Evolutionary conservation across 345 rosid genomes (phyloP).

Genomic region (Lagerstroemia speciosa): DNA sequence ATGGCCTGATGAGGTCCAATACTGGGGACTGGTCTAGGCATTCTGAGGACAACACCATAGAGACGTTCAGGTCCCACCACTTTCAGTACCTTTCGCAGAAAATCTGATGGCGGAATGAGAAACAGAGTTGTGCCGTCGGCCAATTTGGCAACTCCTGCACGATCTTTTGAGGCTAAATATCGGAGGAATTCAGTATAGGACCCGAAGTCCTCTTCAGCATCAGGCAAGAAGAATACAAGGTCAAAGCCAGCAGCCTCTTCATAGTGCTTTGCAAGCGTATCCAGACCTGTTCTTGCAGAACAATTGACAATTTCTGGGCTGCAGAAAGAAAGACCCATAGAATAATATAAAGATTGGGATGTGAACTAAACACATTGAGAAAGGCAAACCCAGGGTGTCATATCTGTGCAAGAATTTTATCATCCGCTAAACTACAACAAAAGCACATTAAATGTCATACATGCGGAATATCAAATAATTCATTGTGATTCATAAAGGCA

Average conservation of each 20-base stretch:
- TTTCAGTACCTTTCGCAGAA: conserved; percentile 67
- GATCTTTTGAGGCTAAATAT: conserved; percentile 78
- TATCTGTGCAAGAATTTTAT: not conserved
- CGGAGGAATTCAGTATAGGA: conserved; percentile 91
- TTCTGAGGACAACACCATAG: conserved; percentile 86
- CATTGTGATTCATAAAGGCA: not conserved
- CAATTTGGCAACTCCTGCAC: conserved; percentile 96
- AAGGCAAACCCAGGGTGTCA: not conserved
- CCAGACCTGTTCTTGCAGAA: conserved; percentile 96
- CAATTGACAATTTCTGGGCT: conserved; percentile 90
- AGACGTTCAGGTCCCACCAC: conserved; percentile 82
- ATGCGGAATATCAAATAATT: not conserved
- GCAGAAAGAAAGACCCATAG: conserved; percentile 14
- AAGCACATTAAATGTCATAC: not conserved
- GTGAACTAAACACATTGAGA: not conserved
- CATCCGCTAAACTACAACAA: not conserved
- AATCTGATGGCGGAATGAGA: conserved; percentile 92
- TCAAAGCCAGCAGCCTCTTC: conserved; percentile 73
- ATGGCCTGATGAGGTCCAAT: conserved; percentile 27
- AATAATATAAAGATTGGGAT: not conserved
- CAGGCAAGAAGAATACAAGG: conserved; percentile 85
- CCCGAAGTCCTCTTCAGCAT: conserved; percentile 87
- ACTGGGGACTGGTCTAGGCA: conserved; percentile 49
- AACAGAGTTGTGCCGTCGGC: conserved; percentile 83
- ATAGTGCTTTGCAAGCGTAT: conserved; percentile 79